Percentiles rank a stretch among this genome's conserved stretches.
Conservation (phyloP, 2,329 filamentous ascomycete species). For the Colletotrichum magnum region DNA sequence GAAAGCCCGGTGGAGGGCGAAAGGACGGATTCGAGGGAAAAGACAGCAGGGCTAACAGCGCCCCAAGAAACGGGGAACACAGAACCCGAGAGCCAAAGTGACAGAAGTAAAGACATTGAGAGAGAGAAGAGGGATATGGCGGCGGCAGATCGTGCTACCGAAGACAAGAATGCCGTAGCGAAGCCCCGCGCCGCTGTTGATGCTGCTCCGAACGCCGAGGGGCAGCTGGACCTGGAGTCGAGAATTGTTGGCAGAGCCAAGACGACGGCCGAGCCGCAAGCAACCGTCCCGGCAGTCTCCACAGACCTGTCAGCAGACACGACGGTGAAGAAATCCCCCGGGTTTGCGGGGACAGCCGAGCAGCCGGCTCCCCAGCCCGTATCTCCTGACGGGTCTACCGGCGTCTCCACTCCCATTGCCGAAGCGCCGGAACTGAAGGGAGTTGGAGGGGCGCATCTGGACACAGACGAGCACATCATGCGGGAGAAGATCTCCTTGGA, state of each 20-base stretch:
- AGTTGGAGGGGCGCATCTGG: slow-evolving; percentile 45
- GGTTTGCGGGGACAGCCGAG: neutral
- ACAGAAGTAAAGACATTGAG: slow-evolving; percentile 23
- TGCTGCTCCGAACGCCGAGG: slow-evolving; percentile 3
- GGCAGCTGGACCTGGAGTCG: neutral
- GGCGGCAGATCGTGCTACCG: slow-evolving; percentile 3
- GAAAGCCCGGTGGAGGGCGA: neutral
- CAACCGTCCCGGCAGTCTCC: neutral
- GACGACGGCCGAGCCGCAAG: neutral
- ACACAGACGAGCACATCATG: slow-evolving; percentile 41
- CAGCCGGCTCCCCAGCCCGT: neutral
- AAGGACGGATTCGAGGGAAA: slow-evolving; percentile 1
- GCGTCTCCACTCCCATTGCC: slow-evolving; percentile 30
- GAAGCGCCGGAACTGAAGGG: slow-evolving; percentile 43
- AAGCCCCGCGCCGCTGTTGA: neutral
- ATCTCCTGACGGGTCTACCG: neutral
- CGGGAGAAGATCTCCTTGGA: slow-evolving; percentile 37
- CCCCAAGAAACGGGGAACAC: slow-evolving; percentile 39
- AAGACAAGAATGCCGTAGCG: slow-evolving; percentile 1
- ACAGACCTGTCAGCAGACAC: neutral
- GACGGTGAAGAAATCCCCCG: neutral
- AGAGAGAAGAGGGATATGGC: slow-evolving; percentile 18
- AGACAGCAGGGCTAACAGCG: slow-evolving; percentile 32
- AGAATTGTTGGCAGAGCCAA: neutral
- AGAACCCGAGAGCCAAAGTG: slow-evolving; percentile 38